Evolutionary conservation across 306 rosid genomes (phyloP), one percentile per base, ranked within the genome.

Genomic region (Myrica gale): DNA sequence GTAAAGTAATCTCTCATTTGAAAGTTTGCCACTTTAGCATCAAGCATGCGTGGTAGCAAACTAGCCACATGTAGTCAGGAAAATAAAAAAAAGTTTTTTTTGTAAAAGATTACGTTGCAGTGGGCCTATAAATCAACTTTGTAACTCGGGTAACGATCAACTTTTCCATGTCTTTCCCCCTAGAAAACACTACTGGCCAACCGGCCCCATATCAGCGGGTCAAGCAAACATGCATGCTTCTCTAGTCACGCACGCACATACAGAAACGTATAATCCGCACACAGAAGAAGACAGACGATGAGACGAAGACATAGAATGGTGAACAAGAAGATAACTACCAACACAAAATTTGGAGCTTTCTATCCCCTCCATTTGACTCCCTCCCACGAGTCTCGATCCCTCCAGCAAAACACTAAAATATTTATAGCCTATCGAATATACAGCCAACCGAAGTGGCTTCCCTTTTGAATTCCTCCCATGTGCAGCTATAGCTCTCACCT

Each of bases 311-410:
- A n/a, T 54, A 20, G 19, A 53, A 69, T 16, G 55, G 82, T 78
- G 13, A 11, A 20, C 46, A 41, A 79, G 74, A 58, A 80, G 76
- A 46, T 32, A 6, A 44, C 4, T 54, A 44, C 4, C 17, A 37
- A 73, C 70, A 73, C 54, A 41, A 67, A 79, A 42, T 13, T 68
- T 69, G 72, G 75, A 71, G 62, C 66, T 42, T 44, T 57, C 79
- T 84, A 81, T 80, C 68, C 72, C 57, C 68, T 81, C 74, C 69
- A 78, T 62, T 76, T 71, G 87, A 83, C 83, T 76, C 74, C 41
- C 71, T 71, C 20, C 69, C 9, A 19, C 16, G 3, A 47, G 15
- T 10, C 13, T 4, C n/a, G n/a, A n/a, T n/a, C n/a, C n/a, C 12
- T 10, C 52, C 5, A 48, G 1, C 52, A 11, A 48, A 48, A 26